Base-by-base conservation (phyloP, 345 rosid species). In the Trapa bicornis region DNA sequence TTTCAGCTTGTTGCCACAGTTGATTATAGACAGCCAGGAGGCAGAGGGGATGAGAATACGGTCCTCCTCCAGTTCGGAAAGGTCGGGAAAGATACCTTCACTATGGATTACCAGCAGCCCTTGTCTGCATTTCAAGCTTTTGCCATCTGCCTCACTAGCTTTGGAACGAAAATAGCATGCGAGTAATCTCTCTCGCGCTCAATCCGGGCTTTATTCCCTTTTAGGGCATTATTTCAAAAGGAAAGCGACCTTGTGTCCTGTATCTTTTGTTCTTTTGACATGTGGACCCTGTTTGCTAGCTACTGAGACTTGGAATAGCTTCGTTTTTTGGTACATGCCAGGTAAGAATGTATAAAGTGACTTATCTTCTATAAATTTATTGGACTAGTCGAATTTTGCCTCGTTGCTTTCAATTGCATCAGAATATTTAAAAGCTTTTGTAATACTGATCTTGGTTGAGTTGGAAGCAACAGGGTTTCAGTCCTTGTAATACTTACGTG, bases 161-260 rank as follows among this genome's bases (percentile, higher is more conserved):
- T 93, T 50, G 98, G 98, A 50, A 93, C 98, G 15, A 90, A 93
- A 75, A 79, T 90, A 72, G 98, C 98, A 2, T 93, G 98, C 64
- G 96, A 93, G 86, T 92, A 77, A 72, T 10, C 36, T 70, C 15
- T 54, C 33, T 22, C 17, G 6, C 11, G 6, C 11, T 54, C 17
- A 17, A 22, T 22, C 29, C 29, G 29, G 5, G 17, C 1, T 5
- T 53, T n/a, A 17, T n/a, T 15, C 58, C 58, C 58, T 53, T 54
- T 54, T 6, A 6, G 33, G 60, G 60, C 22, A 3, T n/a, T 54
- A 54, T 54, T n/a, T n/a, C 5, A 54, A 22, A 54, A n/a, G 11
- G 6, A 22, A 22, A 1, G 33, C 35, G 29, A 54, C 22, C 33
- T n/a, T 7, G 17, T 54, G 33, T 54, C 35, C 60, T 54, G 60